Evolutionary conservation across 2,329 filamentous ascomycete genomes (phyloP), one percentile per base, ranked within the genome.

Genomic region (Ceratocystis lukuohia): DNA sequence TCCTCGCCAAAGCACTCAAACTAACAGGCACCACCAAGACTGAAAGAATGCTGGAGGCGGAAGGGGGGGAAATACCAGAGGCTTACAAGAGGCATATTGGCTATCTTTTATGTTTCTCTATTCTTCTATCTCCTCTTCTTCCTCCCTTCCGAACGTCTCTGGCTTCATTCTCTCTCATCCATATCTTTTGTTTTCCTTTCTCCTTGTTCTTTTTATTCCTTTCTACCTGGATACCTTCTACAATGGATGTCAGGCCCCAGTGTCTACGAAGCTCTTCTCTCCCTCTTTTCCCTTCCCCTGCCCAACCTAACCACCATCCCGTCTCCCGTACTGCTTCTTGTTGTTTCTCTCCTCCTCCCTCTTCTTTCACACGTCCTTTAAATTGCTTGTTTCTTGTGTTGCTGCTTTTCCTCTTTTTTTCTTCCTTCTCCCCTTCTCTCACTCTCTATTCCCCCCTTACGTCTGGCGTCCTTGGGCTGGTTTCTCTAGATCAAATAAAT

Each of bases 391-490:
- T 46, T 64, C 64, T 33, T 56, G 22, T 64, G 8, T 44, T 33
- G 45, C 12, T 62, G 10, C 17, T 37, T 61, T 53, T 57, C 41
- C 8, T 64, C 46, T 15, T 64, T 53, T 64, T 65, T 15, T 62
- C 45, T 22, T 57, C 30, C 48, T 61, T 61, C 53, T 61, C 46
- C n/a, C 5, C 17, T 37, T 15, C 37, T 15, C 37, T 15, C 37
- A 12, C 37, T 41, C 37, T 28, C 12, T 20, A n/a, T 46, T 17
- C 41, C 37, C 17, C 20, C 61, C 12, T 22, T 28, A 57, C 48
- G 63, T 65, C 48, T 65, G 63, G 63, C 63, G 63, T 65, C 63
- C 45, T 57, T 57, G 48, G 63, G 50, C 37, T 65, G 48, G 63
- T 57, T 53, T 65, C 48, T 65, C 63, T 65, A 65, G 63, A 65